phyloP scores from a whole-genome alignment of 2,329 filamentous ascomycete genomes.

The Arthrocladium fulminans region DNA sequence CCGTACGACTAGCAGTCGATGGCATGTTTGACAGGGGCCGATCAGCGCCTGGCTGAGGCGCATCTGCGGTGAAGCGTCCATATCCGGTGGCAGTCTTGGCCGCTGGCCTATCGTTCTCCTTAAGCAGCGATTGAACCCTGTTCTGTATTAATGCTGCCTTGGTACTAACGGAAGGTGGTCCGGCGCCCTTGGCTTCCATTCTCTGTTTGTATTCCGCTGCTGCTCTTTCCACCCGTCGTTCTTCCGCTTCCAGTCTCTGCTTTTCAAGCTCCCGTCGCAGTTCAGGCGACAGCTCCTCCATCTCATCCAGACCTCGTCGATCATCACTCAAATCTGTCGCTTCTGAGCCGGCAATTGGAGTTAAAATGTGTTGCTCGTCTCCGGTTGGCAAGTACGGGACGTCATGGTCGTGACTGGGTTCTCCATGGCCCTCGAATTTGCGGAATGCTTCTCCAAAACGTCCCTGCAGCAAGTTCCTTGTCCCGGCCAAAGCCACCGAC shows the following conservation, averaged over 20 bases:
- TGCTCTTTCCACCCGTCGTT: constrained; percentile 77
- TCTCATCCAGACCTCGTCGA: constrained; percentile 54
- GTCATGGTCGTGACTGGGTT: constrained; percentile 29
- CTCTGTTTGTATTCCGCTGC: constrained; percentile 79
- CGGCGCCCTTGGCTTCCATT: constrained; percentile 50
- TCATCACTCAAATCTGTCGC: constrained; percentile 61
- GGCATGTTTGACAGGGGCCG: constrained; percentile 21
- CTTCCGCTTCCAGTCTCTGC: constrained; percentile 71
- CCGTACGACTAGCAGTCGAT: constrained; percentile 15
- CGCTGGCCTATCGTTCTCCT: constrained; percentile 60
- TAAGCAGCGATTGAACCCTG: constrained; percentile 75
- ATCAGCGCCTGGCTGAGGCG: constrained; percentile 33
- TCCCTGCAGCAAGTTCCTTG: constrained; percentile 74
- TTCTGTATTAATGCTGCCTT: constrained; percentile 81
- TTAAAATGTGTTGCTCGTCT: constrained; percentile 42
- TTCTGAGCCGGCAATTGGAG: constrained; percentile 68
- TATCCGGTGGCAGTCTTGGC: constrained; percentile 77
- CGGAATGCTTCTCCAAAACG: constrained; percentile 93
- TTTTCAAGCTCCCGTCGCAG: constrained; percentile 85
- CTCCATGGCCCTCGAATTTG: constrained; percentile 61
- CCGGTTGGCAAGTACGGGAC: constrained; percentile 38
- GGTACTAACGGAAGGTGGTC: constrained; percentile 46
- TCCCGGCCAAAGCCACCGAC: constrained; percentile 58
- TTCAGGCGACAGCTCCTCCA: constrained; percentile 70
- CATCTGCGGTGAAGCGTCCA: constrained; percentile 61